Evolutionary conservation across 148 eudicot genomes (phyloP).

Genomic region (Diospyros kaki): DNA sequence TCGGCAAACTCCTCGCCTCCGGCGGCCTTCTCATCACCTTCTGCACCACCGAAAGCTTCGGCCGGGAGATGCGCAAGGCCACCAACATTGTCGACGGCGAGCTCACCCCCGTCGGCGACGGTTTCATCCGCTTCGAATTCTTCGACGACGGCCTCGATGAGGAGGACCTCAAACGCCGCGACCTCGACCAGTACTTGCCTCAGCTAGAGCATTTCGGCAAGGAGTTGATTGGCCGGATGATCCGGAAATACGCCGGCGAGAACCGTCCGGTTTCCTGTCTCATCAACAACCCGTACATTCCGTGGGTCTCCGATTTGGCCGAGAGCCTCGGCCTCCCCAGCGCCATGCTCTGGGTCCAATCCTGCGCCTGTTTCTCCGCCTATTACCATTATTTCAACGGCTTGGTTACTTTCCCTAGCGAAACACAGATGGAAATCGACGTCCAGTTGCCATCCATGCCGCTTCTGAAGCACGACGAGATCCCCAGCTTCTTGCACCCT

Average conservation of each 20-base stretch:
- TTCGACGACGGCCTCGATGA: slow-evolving; percentile 46
- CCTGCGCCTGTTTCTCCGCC: slow-evolving; percentile 55
- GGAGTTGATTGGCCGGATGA: slow-evolving; percentile 33
- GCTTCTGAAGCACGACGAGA: slow-evolving; percentile 52
- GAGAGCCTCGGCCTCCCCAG: slow-evolving; percentile 40
- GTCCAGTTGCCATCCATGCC: slow-evolving; percentile 60
- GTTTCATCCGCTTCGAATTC: slow-evolving; percentile 63
- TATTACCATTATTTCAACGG: slow-evolving; percentile 52
- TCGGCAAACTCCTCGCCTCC: slow-evolving; percentile 34
- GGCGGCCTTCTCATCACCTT: slow-evolving; percentile 35
- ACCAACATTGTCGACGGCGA: slow-evolving; percentile 24
- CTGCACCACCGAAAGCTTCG: slow-evolving; percentile 18
- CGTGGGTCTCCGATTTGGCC: slow-evolving; percentile 82
- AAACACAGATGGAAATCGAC: slow-evolving; percentile 43
- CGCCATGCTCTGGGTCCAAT: slow-evolving; percentile 79
- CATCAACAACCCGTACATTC: slow-evolving; percentile 64
- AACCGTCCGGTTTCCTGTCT: slow-evolving; percentile 60
- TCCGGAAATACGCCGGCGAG: slow-evolving; percentile 28
- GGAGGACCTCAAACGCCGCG: slow-evolving; percentile 29
- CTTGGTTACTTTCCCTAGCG: slow-evolving; percentile 50
- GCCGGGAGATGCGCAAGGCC: slow-evolving; percentile 31
- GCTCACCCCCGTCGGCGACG: slow-evolving; percentile 41
- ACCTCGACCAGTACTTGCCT: slow-evolving; percentile 42
- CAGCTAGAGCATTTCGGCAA: slow-evolving; percentile 48
- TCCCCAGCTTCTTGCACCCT: slow-evolving; percentile 71